phyloP scores from a whole-genome alignment of 2,329 filamentous ascomycete genomes.

The Trichoderma sp. region DNA sequence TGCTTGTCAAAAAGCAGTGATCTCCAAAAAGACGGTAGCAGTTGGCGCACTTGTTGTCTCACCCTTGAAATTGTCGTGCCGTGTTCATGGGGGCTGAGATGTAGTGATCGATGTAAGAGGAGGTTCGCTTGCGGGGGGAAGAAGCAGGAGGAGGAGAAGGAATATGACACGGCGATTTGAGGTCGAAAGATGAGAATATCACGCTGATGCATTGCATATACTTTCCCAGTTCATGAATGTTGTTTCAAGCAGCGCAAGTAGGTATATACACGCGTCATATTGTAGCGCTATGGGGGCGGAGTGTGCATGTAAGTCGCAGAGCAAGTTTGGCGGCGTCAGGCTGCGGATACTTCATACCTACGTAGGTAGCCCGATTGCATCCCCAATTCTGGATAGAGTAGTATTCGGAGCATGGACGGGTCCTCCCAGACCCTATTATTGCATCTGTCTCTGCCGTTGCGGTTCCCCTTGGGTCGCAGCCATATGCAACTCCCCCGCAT shows the following conservation, averaged over 20 bases:
- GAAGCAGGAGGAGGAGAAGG: too few relatives aligned
- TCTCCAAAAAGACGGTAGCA: neutral
- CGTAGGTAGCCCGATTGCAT: neutral
- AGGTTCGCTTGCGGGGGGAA: neutral
- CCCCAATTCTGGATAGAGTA: neutral
- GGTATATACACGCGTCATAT: neutral
- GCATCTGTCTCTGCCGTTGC: neutral
- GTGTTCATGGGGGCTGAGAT: neutral
- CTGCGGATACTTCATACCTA: neutral
- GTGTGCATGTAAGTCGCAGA: neutral
- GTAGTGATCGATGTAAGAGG: neutral
- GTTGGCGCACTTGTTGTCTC: neutral
- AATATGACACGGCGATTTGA: neutral
- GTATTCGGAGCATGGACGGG: neutral
- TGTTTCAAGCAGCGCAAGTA: neutral
- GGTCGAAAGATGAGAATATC: neutral
- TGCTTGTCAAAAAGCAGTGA: neutral
- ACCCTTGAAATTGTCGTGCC: neutral
- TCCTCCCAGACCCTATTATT: neutral
- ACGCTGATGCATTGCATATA: neutral
- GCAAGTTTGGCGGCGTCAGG: neutral
- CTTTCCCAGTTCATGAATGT: neutral
- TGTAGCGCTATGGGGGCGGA: neutral
- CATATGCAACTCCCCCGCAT: conserved; percentile 5
- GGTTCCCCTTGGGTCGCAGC: neutral